Evolutionary conservation across 164 flowering plant species (phyloP), one percentile per base, ranked within the genome.

Genomic region (Vitis labrusca): DNA sequence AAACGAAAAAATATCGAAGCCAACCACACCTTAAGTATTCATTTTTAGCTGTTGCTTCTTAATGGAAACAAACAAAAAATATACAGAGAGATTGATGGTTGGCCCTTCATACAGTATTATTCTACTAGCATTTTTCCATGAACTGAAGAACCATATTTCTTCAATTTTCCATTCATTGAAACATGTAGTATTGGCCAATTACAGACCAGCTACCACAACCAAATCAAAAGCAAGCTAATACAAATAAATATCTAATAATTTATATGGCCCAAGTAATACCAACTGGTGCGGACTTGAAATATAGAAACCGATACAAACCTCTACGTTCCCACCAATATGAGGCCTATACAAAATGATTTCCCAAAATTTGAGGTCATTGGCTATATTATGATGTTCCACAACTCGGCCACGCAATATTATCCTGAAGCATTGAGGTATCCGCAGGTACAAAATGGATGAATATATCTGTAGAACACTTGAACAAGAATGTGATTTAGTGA

Each of bases 281-380:
- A 37, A 37, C 44, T 37, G 7, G 44, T 37, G 44, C 1, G 44
- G 44, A 37, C 44, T 37, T 37, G 44, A 37, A 37, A 37, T 37
- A 37, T 37, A 37, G 7, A 37, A 37, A 6, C 44, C 2, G 1
- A 37, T 37, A 37, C 44, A 37, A 6, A 37, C 44, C 98, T 95
- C 93, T 55, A 61, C 66, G 61, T 61, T 30, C 73, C 88, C 88
- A 65, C 81, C 89, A 71, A 59, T 80, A 27, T 89, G 88, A 80
- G 99, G 99, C 76, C 66, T 88, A 74, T 95, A 95, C 72, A 86
- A 44, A 55, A 95, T 91, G 77, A 76, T 87, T 67, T 95, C 87
- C 10, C 75, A 82, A 76, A 54, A 86, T 72, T 85, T 88, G 70
- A 95, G 89, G 79, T 90, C 97, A 69, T 81, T 73, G 32, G 89